Evolutionary conservation across 2,329 filamentous ascomycete species (phyloP).

Genomic region (Aspergillus tamarii): DNA sequence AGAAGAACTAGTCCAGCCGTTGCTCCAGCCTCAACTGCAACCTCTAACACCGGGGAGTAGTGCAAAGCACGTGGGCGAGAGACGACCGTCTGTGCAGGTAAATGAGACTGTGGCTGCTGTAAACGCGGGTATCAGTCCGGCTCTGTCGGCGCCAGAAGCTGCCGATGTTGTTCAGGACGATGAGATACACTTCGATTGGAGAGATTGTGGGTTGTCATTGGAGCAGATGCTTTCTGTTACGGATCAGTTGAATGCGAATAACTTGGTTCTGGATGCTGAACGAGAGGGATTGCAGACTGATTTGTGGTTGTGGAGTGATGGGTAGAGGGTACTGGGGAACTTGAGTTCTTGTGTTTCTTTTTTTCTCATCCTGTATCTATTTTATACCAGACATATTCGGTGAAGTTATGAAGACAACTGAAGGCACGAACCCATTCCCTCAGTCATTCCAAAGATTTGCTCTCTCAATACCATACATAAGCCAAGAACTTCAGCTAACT

Average conservation of each 20-base stretch:
- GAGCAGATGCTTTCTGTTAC: conserved; percentile 26
- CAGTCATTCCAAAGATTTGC: no score
- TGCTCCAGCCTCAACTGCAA: conserved; percentile 2
- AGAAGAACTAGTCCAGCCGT: conserved; percentile 22
- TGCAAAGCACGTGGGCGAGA: not conserved
- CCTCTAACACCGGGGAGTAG: not conserved
- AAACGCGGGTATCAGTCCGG: not conserved
- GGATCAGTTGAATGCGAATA: conserved; percentile 23
- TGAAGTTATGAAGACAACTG: not conserved
- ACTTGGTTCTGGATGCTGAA: conserved; percentile 21
- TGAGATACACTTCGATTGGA: conserved; percentile 23
- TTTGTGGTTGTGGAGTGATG: conserved; percentile 26
- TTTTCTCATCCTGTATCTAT: not conserved
- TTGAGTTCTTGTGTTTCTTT: not conserved
- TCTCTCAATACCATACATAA: not conserved
- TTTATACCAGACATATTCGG: not conserved
- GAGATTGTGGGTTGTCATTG: conserved; percentile 25
- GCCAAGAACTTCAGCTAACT: no score
- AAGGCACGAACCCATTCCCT: not conserved
- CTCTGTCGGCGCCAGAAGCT: not conserved
- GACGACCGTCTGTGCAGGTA: not conserved
- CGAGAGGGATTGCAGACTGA: conserved; percentile 18
- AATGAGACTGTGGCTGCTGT: not conserved
- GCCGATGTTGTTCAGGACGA: conserved; percentile 10
- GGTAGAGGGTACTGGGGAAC: not conserved